Evolutionary conservation across 176 grass and related monocot genomes (phyloP).

Genomic region (Panicum miliaceum): DNA sequence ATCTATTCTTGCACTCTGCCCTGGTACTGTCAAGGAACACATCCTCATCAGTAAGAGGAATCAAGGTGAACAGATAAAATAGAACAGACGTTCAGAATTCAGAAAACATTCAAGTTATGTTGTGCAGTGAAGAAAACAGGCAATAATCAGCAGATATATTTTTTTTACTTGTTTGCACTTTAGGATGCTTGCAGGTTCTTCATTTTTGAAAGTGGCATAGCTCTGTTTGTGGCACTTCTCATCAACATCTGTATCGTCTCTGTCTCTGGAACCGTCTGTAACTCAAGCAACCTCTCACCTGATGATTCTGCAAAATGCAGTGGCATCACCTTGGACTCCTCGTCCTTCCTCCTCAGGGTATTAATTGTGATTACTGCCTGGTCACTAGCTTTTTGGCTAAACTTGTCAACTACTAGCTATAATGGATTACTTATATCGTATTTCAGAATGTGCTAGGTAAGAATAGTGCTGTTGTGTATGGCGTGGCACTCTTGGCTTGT

Average conservation of each 20-base stretch:
- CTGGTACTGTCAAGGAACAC: conserved; percentile 87
- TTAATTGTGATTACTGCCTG: background rate
- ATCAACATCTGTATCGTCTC: conserved; percentile 72
- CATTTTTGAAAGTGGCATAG: conserved; percentile 69
- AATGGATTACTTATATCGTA: background rate
- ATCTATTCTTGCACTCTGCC: conserved; percentile 90
- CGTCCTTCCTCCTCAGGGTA: conserved; percentile 76
- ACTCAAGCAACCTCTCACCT: conserved; percentile 40
- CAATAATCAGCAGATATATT: background rate
- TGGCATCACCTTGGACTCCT: conserved; percentile 59
- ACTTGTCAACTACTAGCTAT: background rate
- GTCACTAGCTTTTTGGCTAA: background rate
- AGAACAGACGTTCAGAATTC: background rate
- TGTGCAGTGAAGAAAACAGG: background rate
- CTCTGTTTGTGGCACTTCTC: conserved; percentile 68
- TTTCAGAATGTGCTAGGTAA: conserved; percentile 74
- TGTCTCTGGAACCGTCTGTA: conserved; percentile 60
- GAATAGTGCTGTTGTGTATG: conserved; percentile 62
- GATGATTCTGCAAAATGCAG: conserved; percentile 50
- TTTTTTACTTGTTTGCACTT: background rate
- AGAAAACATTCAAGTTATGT: background rate
- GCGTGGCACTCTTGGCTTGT: conserved; percentile 71
- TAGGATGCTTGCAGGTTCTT: conserved; percentile 78
- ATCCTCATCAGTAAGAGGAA: conserved; percentile 67
- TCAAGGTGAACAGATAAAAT: conserved; percentile 59